Base-by-base conservation (phyloP, 192 early-diverging fungal genomes). In the Backusella westeae region DNA sequence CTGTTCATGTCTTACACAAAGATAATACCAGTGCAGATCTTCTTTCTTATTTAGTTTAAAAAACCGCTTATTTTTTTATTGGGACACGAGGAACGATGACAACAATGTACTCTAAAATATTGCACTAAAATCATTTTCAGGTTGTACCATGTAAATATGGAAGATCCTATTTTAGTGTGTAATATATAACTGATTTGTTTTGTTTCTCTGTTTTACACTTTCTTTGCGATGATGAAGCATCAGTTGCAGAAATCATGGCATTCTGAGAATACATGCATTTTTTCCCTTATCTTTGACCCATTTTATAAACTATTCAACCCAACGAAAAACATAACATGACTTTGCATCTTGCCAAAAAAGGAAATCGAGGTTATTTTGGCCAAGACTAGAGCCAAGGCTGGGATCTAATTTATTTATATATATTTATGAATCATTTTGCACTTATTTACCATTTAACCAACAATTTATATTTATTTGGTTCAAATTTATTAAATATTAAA, bases 91-190 rank as follows among this genome's bases (percentile, higher is more conserved):
- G 56, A 63, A 29, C 56, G 21, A 63, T 63, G 56, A 63, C 56
- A 63, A 63, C 56, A 63, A 63, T 63, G 56, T 63, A 63, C 26
- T 63, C 56, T 63, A 63, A 63, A 26, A 14, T 63, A 63, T 63
- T 29, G 56, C 56, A 63, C 56, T 63, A 63, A 63, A 56, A 56
- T 44, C 12, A 49, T 49, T 19, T 19, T 12, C 19, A 63, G 23
- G 56, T 63, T 23, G 23, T 63, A 63, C 56, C 56, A 63, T 63
- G 23, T 29, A 63, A 63, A 49, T 49, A 29, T 63, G 56, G 56
- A 63, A 29, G 56, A 63, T 63, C 56, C 56, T 63, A 63, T 63
- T 63, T 63, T 63, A 63, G 56, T 63, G 21, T 29, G 21, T 29
- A 10, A 26, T 56, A 32, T 3, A 23, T 63, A 29, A 26, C 3